These are phyloP conservation scores for Ramularia endophylla DNA, from an alignment of 2,329 filamentous ascomycete species.

Conservation along the genomic window DNA sequence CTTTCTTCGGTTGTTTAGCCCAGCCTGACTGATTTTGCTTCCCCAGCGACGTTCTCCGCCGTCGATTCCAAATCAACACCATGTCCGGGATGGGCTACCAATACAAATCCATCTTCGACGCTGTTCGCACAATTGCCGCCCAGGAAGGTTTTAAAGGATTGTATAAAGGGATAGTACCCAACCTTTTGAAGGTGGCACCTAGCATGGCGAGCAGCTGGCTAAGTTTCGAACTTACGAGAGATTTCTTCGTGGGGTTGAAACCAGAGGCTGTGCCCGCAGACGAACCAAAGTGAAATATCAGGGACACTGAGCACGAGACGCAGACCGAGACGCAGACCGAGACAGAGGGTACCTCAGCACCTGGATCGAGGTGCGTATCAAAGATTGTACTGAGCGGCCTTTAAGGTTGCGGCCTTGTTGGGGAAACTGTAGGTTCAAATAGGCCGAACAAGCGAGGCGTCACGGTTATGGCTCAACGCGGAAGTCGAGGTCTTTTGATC, in stretches of 20 bases:
- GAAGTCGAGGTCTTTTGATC: no score
- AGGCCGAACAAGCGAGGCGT: no score
- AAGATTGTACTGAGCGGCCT: no score
- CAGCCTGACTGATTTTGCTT: background rate
- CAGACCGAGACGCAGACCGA: no score
- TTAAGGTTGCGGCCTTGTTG: no score
- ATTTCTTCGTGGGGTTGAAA: slow-evolving; percentile 59
- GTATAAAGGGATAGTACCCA: slow-evolving; percentile 95
- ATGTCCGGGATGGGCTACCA: slow-evolving; percentile 98
- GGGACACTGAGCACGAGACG: no score
- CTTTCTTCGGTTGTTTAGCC: background rate
- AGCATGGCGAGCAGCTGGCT: slow-evolving; percentile 99
- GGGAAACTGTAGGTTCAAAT: no score
- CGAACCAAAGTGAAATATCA: slow-evolving; percentile 7
- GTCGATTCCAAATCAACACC: slow-evolving; percentile 96
- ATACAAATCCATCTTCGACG: slow-evolving; percentile 82
- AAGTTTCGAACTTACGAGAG: slow-evolving; percentile 89
- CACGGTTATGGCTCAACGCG: no score
- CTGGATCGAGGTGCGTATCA: no score
- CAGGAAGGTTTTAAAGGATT: slow-evolving; percentile 80
- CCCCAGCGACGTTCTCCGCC: slow-evolving; percentile 75
- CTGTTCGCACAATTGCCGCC: slow-evolving; percentile 70
- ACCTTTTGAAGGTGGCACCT: slow-evolving; percentile 91
- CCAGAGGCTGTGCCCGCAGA: slow-evolving; percentile 12
- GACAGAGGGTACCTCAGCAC: no score